phyloP scores from a whole-genome alignment of 2,329 filamentous ascomycete genomes.

The Curvularia hawaiiensis region DNA sequence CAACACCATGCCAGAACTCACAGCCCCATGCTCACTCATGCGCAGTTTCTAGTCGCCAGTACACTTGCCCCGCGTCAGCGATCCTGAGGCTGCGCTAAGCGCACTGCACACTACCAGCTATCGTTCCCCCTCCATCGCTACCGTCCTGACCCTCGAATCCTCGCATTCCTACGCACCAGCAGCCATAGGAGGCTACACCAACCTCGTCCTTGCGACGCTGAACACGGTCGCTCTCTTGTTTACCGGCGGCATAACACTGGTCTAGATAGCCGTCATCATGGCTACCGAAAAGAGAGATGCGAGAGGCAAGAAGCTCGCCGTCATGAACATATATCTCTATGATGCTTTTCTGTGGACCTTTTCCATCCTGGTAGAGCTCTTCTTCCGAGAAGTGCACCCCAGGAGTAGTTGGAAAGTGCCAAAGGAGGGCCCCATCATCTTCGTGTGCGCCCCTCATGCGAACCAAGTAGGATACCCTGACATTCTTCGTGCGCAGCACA shows the following conservation, averaged over 20 bases:
- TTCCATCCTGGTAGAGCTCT: conserved; percentile 87
- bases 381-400: conserved; percentile 97
- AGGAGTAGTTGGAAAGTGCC: conserved; percentile 95
- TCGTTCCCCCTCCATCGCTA: conserved; percentile 22
- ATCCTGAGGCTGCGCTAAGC: conserved; percentile 16
- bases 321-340: conserved; percentile 76
- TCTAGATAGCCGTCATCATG: conserved; percentile 21
- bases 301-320: conserved; percentile 42
- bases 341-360: conserved; percentile 79
- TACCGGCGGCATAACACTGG: conserved; percentile 1
- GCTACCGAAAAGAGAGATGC: conserved; percentile 20
- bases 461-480: conserved; percentile 58
- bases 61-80: conserved; percentile 3
- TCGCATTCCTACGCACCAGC: conserved; percentile 13
- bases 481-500: neutral
- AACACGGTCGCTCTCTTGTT: neutral
- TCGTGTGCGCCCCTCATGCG: conserved; percentile 95
- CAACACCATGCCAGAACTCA: conserved; percentile 14
- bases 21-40: conserved; percentile 1
- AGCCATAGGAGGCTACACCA: conserved; percentile 13
- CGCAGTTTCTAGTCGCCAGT: neutral
- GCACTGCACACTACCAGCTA: conserved; percentile 10
- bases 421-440: conserved; percentile 83
- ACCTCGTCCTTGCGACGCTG: neutral
- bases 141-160: conserved; percentile 10